Percentiles rank a stretch among this genome's conserved stretches.
These are phyloP conservation scores for Colletotrichum spinosum DNA, from an alignment of 2,329 filamentous ascomycete genomes.

Conservation along the genomic window DNA sequence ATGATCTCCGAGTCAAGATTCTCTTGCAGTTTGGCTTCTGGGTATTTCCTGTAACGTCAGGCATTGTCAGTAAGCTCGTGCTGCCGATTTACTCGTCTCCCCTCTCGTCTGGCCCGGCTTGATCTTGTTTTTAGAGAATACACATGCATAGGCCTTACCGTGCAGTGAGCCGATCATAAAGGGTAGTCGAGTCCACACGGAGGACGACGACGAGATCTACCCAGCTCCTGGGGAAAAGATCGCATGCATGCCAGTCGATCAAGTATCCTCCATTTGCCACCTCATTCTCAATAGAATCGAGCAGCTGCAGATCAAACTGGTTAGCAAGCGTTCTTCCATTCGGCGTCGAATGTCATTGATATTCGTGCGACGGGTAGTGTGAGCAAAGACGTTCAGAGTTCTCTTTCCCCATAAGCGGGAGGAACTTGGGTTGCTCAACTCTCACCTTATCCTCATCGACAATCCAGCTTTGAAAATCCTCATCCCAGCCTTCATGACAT, in stretches of 20 bases:
- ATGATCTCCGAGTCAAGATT: constrained; percentile 98
- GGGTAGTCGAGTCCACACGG: constrained; percentile 79
- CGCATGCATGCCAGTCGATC: constrained; percentile 98
- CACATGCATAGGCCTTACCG: constrained; percentile 60
- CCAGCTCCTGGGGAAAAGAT: constrained; percentile 92
- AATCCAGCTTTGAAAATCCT: constrained; percentile 87
- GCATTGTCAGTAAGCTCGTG: neutral
- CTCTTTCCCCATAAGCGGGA: too few relatives aligned
- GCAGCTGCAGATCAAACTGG: constrained; percentile 58
- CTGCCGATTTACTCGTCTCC: constrained; percentile 28
- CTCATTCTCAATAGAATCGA: constrained; percentile 90
- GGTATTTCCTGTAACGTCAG: constrained; percentile 72
- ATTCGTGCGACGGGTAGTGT: too few relatives aligned
- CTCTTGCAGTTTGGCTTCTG: constrained; percentile 89
- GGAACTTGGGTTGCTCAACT: constrained; percentile 6
- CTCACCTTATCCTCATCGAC: constrained; percentile 95
- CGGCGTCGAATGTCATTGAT: too few relatives aligned
- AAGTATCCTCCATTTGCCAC: constrained; percentile 83
- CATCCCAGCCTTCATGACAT: constrained; percentile 90
- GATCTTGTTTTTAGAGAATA: too few relatives aligned
- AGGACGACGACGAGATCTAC: constrained; percentile 95
- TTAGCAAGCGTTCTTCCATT: constrained; percentile 5
- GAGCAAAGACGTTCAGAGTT: too few relatives aligned
- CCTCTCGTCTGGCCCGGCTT: too few relatives aligned
- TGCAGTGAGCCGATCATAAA: constrained; percentile 85